Conservation (phyloP, 768 basidiomycete species). For the Rhizopogon vesiculosus region DNA sequence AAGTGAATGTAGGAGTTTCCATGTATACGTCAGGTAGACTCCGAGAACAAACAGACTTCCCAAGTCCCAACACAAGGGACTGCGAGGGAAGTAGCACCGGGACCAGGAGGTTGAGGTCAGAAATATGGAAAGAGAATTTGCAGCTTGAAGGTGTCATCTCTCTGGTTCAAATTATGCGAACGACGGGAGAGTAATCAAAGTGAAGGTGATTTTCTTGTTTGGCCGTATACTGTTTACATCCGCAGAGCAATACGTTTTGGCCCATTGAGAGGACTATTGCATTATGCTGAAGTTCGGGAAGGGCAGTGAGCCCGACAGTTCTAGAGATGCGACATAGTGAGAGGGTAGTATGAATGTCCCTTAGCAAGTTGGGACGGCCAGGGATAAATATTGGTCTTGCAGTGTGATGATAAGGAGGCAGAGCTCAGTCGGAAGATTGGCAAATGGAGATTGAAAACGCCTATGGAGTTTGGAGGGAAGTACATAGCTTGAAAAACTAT, state of each 20-base stretch:
- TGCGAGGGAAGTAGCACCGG: not conserved
- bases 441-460: conserved; percentile 11
- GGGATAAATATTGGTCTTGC: conserved; percentile 14
- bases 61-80: conserved; percentile 27
- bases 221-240: conserved; percentile 14
- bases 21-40: conserved; percentile 19
- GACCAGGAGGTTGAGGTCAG: not conserved
- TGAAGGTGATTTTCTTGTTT: conserved; percentile 16
- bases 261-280: not conserved
- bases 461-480: not conserved
- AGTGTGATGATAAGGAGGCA: conserved; percentile 28
- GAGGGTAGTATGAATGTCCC: not conserved
- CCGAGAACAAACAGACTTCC: conserved; percentile 28
- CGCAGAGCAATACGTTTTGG: conserved; percentile 14
- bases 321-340: conserved; percentile 31
- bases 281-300: conserved; percentile 18
- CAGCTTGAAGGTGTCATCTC: no score
- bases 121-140: no score
- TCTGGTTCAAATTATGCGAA: no score
- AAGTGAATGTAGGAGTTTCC: not conserved
- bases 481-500: no score
- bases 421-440: conserved; percentile 30
- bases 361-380: no score
- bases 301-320: conserved; percentile 25
- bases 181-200: conserved; percentile 22